Evolutionary conservation across 345 rosid genomes (phyloP).

Genomic region (Dovyalis caffra): DNA sequence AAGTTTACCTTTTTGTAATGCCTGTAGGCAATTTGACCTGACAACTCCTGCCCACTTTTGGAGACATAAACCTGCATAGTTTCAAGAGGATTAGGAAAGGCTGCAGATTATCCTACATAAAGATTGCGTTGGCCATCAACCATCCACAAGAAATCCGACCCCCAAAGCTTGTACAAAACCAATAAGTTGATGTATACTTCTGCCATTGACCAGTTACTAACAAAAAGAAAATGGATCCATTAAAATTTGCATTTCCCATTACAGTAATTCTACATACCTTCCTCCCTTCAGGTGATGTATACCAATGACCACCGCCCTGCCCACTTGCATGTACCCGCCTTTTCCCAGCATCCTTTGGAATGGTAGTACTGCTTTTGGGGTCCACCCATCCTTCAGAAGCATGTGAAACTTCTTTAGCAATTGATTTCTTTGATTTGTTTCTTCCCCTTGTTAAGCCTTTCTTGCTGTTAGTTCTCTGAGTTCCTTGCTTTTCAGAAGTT

Average conservation of each 20-base stretch:
- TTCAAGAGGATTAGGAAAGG: neutral
- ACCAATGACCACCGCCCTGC: conserved; percentile 74
- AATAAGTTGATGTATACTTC: neutral
- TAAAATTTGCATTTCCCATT: neutral
- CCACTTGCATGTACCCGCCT: conserved; percentile 63
- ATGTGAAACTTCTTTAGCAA: conserved; percentile 23
- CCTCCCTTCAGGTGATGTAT: conserved; percentile 72
- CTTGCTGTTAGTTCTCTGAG: conserved; percentile 26
- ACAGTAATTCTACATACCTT: conserved; percentile 46
- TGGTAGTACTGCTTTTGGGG: conserved; percentile 43
- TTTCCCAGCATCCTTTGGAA: conserved; percentile 78
- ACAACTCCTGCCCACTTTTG: conserved; percentile 67
- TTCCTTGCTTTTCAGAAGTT: conserved; percentile 40
- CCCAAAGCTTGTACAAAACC: neutral
- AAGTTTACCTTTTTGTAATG: conserved; percentile 64
- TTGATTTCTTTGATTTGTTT: conserved; percentile 42
- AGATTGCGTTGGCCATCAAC: neutral
- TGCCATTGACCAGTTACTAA: neutral
- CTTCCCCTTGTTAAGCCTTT: conserved; percentile 41
- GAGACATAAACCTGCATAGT: conserved; percentile 65
- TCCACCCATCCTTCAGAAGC: conserved; percentile 58
- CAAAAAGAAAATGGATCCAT: neutral
- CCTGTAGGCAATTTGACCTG: conserved; percentile 78
- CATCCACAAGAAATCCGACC: neutral
- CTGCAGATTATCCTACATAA: neutral